Percentiles rank a stretch among this genome's conserved stretches.
Conservation (phyloP, 306 rosid genomes). For the Cucumis hystrix region DNA sequence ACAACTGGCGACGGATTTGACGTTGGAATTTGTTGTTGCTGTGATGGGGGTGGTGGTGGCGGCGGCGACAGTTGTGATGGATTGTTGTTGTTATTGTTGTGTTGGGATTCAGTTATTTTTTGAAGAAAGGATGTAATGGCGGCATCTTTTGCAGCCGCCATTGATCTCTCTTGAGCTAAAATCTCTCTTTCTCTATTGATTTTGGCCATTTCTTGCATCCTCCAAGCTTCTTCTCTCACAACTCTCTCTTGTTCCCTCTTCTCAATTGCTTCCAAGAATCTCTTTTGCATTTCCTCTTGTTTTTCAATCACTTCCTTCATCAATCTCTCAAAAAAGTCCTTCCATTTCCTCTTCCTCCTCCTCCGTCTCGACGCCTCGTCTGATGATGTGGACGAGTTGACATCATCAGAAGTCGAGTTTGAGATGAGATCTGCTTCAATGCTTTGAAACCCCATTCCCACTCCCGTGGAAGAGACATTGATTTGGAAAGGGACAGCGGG, state of each 20-base stretch:
- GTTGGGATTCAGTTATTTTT: constrained; percentile 24
- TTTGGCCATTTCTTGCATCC: constrained; percentile 49
- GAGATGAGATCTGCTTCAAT: constrained; percentile 24
- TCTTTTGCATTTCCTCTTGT: constrained; percentile 73
- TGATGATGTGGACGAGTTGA: constrained; percentile 68
- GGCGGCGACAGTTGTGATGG: background rate
- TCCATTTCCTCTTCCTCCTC: constrained; percentile 65
- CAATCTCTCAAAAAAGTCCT: constrained; percentile 45
- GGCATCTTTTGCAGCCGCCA: constrained; percentile 52
- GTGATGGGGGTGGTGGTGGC: background rate
- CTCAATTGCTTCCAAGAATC: constrained; percentile 53
- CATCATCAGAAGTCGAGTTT: constrained; percentile 30
- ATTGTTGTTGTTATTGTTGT: background rate
- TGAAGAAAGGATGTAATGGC: constrained; percentile 59
- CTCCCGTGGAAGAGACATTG: background rate
- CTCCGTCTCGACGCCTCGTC: constrained; percentile 38
- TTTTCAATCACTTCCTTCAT: constrained; percentile 49
- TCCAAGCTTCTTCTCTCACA: constrained; percentile 54
- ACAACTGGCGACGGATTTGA: background rate
- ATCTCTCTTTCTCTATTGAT: constrained; percentile 50
- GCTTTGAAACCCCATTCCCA: constrained; percentile 9
- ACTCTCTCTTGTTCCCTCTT: constrained; percentile 47
- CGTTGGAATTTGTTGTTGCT: background rate
- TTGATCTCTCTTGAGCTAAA: constrained; percentile 56
- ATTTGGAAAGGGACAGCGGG: background rate